Conservation (phyloP, 31 red algal genomes). For the Bonnemaisonia californica region DNA sequence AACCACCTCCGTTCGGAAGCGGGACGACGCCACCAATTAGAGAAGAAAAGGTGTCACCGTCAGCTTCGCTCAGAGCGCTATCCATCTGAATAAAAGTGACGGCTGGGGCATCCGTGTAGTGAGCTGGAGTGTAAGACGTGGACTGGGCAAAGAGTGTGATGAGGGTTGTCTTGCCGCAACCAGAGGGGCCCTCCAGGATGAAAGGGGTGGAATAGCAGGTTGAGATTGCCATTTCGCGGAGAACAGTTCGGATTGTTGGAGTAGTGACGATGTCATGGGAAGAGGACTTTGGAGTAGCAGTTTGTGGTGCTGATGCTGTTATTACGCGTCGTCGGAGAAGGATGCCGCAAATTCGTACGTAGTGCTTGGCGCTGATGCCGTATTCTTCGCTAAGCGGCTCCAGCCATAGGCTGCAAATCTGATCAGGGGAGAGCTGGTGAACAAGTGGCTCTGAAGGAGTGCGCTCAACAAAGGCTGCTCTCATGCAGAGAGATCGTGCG, state of each 20-base stretch:
- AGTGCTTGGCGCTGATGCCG: slow-evolving; percentile 15
- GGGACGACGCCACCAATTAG: slow-evolving; percentile 88
- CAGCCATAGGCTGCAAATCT: neutral
- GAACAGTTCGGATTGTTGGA: slow-evolving; percentile 18
- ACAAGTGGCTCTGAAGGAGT: too few species aligned
- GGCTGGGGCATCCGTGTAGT: slow-evolving; percentile 13
- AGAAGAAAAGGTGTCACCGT: slow-evolving; percentile 80
- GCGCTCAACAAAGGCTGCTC: neutral
- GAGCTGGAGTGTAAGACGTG: slow-evolving; percentile 14
- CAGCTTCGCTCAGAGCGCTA: slow-evolving; percentile 50
- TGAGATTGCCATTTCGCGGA: slow-evolving; percentile 19
- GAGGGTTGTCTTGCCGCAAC: slow-evolving; percentile 82
- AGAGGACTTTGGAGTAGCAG: neutral
- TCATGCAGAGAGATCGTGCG: neutral
- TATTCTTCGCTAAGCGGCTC: slow-evolving; percentile 1
- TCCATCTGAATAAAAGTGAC: slow-evolving; percentile 83
- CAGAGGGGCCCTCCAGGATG: slow-evolving; percentile 76
- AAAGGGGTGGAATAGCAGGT: slow-evolving; percentile 60
- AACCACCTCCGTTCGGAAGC: slow-evolving; percentile 62
- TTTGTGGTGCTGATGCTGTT: neutral
- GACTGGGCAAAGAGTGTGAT: slow-evolving; percentile 52
- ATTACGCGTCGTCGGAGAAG: slow-evolving; percentile 16
- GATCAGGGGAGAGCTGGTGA: too few species aligned
- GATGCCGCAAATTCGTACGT: slow-evolving; percentile 45
- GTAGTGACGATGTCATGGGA: slow-evolving; percentile 29